Conservation (phyloP, 805 yeast genomes). For the Saccharomycodes ludwigii region DNA sequence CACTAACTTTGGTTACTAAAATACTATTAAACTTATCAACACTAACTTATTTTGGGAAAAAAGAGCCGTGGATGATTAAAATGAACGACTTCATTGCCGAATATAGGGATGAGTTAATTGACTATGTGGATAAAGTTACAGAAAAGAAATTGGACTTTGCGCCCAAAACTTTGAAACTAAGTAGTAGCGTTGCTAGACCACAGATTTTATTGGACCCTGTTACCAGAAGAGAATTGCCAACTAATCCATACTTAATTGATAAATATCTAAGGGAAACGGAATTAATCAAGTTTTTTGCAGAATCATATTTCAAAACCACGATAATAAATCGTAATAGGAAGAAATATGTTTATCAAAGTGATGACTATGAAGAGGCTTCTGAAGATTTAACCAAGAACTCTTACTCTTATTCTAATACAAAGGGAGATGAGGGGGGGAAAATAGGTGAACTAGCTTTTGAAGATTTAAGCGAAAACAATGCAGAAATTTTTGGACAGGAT, state of each 20-base stretch:
- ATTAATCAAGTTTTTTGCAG: slow-evolving; percentile 35
- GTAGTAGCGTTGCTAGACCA: slow-evolving; percentile 44
- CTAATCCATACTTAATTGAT: slow-evolving; percentile 58
- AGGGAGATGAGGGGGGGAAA: slow-evolving; percentile 6
- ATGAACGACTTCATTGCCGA: slow-evolving; percentile 58
- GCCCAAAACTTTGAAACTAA: slow-evolving; percentile 42
- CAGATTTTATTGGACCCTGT: slow-evolving; percentile 38
- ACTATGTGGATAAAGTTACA: slow-evolving; percentile 62
- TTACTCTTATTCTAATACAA: slow-evolving; percentile 2
- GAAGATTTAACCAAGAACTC: slow-evolving; percentile 6
- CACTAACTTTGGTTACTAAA: slow-evolving; percentile 74
- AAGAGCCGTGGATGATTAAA: slow-evolving; percentile 66
- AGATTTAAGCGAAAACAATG: slow-evolving; percentile 19
- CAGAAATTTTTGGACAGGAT: slow-evolving; percentile 21
- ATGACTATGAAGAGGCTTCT: slow-evolving; percentile 3
- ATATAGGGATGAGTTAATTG: slow-evolving; percentile 45
- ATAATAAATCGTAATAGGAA: neutral
- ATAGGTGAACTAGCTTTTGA: slow-evolving; percentile 24
- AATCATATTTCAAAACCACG: slow-evolving; percentile 2
- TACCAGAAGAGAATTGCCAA: slow-evolving; percentile 46
- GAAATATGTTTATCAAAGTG: no score
- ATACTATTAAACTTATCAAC: slow-evolving; percentile 69
- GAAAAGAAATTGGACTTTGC: slow-evolving; percentile 56
- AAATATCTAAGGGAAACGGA: slow-evolving; percentile 50
- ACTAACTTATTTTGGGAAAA: slow-evolving; percentile 59